These are phyloP conservation scores for Saccharum spontaneum DNA, from an alignment of 176 grass and related monocot genomes.

Conservation along the genomic window DNA sequence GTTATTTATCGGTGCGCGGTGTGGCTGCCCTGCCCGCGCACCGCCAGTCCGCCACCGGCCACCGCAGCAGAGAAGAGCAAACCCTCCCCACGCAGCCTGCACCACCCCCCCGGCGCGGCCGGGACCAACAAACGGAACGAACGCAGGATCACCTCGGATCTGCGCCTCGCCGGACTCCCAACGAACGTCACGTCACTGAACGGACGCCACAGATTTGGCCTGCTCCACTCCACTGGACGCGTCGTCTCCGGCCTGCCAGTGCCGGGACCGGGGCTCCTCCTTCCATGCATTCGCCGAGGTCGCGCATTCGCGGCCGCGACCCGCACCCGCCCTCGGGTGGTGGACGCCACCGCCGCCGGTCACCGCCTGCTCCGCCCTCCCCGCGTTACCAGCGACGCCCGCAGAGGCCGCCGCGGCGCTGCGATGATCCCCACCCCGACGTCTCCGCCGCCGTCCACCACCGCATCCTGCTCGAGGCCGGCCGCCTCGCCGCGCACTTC, in stretches of 20 bases:
- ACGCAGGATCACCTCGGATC: constrained; percentile 13
- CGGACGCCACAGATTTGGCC: too few species aligned
- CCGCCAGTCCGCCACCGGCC: too few species aligned
- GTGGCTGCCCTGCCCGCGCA: too few species aligned
- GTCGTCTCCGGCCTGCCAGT: neutral
- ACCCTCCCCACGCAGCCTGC: too few species aligned
- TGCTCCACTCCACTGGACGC: neutral
- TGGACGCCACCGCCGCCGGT: constrained; percentile 29
- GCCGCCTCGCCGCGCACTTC: constrained; percentile 60
- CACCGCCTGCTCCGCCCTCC: constrained; percentile 7
- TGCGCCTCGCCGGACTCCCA: constrained; percentile 4
- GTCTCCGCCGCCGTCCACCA: neutral
- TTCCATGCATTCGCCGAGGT: constrained; percentile 33
- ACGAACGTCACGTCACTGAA: constrained; percentile 21
- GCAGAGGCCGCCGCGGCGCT: constrained; percentile 12
- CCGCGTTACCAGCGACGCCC: neutral
- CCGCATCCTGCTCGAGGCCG: constrained; percentile 56
- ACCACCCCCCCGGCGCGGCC: too few species aligned
- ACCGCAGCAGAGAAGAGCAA: too few species aligned
- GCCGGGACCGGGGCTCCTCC: too few species aligned
- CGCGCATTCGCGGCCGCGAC: constrained; percentile 41
- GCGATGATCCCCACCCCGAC: constrained; percentile 1
- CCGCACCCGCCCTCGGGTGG: neutral
- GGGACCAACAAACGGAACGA: neutral
- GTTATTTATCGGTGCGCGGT: too few species aligned